Conservation (phyloP, 176 grass and related monocot species). For the Cymbopogon citratus region DNA sequence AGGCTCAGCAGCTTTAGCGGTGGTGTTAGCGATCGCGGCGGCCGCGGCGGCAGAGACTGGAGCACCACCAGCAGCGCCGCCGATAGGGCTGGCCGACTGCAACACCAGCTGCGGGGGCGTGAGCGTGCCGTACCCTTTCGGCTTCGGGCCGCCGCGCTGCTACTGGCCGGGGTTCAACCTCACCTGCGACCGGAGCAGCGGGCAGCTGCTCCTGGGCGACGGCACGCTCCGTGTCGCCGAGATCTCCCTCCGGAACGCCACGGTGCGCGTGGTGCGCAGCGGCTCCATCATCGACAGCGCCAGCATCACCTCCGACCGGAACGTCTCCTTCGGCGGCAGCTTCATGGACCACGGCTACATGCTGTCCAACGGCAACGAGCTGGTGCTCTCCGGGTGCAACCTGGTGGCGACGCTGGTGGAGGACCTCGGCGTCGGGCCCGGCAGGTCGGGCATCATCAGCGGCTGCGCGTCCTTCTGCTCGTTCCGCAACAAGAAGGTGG, state of each 20-base stretch:
- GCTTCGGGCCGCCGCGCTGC: slow-evolving; percentile 10
- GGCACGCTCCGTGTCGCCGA: slow-evolving; percentile 23
- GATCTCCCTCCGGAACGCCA: background rate
- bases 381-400: slow-evolving; percentile 16
- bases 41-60: background rate
- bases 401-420: background rate
- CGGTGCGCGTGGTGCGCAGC: background rate
- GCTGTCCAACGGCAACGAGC: background rate
- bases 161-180: slow-evolving; percentile 39
- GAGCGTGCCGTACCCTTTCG: slow-evolving; percentile 43
- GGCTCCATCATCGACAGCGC: slow-evolving; percentile 10
- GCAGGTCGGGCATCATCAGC: background rate
- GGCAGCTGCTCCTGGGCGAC: slow-evolving; percentile 27
- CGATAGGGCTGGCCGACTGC: slow-evolving; percentile 5
- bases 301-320: background rate
- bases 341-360: background rate
- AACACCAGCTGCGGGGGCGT: slow-evolving; percentile 27
- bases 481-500: background rate
- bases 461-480: slow-evolving; percentile 26
- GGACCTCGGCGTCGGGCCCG: background rate
- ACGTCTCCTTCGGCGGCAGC: slow-evolving; percentile 4
- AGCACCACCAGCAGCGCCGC: background rate
- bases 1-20: background rate
- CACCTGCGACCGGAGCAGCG: slow-evolving; percentile 25
- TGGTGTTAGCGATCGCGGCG: background rate